Percentiles rank a stretch among this genome's conserved stretches.
These are phyloP conservation scores for Symbiodinium pilosum DNA, from an alignment of 73 alveolate genomes.

Conservation along the genomic window DNA sequence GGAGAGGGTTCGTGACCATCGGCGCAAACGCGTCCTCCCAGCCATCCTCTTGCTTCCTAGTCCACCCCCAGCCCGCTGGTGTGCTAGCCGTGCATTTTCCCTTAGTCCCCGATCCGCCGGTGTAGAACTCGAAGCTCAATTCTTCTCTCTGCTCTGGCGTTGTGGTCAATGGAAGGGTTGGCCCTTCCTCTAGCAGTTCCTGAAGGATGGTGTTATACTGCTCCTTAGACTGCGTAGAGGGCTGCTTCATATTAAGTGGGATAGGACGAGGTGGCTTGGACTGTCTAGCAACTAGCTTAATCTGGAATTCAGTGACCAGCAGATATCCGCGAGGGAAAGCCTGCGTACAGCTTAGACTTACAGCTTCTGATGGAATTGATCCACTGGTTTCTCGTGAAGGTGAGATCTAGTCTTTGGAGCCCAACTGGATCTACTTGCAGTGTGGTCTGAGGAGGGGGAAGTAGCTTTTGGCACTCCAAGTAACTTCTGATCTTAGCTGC, in stretches of 20 bases:
- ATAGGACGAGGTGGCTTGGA: neutral
- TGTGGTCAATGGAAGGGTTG: no score
- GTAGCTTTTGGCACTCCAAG: neutral
- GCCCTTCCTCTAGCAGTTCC: neutral
- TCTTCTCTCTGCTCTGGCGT: neutral
- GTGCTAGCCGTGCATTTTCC: neutral
- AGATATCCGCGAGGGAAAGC: neutral
- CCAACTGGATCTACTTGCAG: neutral
- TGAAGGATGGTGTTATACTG: no score
- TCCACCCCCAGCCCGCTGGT: constrained; percentile 21
- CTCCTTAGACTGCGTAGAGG: no score
- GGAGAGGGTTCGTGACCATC: neutral
- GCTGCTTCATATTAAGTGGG: neutral
- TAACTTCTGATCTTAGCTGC: no score
- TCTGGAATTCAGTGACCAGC: neutral
- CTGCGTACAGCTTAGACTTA: neutral
- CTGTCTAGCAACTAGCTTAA: neutral
- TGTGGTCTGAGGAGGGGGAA: neutral
- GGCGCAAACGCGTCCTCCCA: neutral
- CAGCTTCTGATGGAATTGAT: neutral
- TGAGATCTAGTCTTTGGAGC: neutral
- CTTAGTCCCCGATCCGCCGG: neutral
- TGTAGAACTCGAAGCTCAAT: neutral
- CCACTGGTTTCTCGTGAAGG: neutral
- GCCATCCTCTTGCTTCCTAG: neutral